phyloP scores from a whole-genome alignment of 129 eudicot genomes.

The Heracleum sosnowskyi region DNA sequence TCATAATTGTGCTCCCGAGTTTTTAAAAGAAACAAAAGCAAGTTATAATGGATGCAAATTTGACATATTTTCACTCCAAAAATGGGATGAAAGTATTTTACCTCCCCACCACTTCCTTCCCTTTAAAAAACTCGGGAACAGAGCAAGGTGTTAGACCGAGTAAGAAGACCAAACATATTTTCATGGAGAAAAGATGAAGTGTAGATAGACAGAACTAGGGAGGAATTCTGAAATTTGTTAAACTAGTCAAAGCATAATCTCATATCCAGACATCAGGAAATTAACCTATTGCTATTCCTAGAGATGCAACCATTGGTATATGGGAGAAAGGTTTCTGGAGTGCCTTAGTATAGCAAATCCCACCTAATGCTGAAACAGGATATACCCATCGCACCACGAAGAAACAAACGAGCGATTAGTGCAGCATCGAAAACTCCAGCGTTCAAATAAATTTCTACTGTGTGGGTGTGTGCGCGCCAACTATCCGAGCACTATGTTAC shows the following conservation, averaged over 20 bases:
- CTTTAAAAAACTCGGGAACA: too few species aligned
- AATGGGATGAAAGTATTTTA: too few species aligned
- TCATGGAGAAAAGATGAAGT: background rate
- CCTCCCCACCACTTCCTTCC: too few species aligned
- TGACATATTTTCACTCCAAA: too few species aligned
- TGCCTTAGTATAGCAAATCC: slow-evolving; percentile 52
- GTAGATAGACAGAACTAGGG: background rate
- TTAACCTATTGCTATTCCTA: slow-evolving; percentile 66
- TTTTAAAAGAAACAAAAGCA: too few species aligned
- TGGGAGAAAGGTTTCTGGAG: slow-evolving; percentile 71
- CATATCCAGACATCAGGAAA: background rate
- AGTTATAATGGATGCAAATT: too few species aligned
- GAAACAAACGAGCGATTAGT: background rate
- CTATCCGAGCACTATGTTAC: too few species aligned
- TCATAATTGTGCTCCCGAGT: too few species aligned
- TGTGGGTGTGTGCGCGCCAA: too few species aligned
- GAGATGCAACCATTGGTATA: slow-evolving; percentile 83
- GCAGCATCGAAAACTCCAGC: background rate
- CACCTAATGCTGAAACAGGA: slow-evolving; percentile 79
- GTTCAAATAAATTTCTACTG: too few species aligned
- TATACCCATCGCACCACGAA: slow-evolving; percentile 43
- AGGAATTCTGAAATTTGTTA: background rate
- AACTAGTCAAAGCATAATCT: background rate
- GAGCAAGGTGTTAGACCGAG: too few species aligned
- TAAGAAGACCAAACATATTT: background rate